Base-by-base conservation (phyloP, 2,329 filamentous ascomycete genomes). In the Monosporascus sp. region DNA sequence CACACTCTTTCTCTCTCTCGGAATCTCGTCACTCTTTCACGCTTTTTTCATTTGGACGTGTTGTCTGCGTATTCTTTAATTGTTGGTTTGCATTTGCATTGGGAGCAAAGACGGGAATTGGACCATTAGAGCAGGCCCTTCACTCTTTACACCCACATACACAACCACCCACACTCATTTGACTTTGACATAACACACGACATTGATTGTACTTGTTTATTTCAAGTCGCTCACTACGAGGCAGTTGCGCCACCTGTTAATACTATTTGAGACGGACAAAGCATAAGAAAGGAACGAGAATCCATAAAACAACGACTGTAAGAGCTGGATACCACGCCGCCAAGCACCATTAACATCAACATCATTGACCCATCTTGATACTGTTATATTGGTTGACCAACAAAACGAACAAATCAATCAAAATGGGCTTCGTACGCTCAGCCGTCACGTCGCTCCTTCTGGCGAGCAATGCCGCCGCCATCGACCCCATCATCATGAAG, bases 401-500 rank as follows among this genome's bases (percentile, higher is more conserved):
- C 22, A 6, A 9, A 27, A 31, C 11, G 20, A 46, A 18, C 42
- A 3, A 53, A 59, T 41, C 56, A 51, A n/a, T 41, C 55, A 61
- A 54, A 18, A 65, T 68, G 66, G 65, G 61, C 53, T 61, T 64
- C 49, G 38, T 67, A 57, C 65, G 60, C 51, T 54, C 64, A 20
- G 66, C 60, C 46, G 36, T 68, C 36, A 58, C 64, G 34, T 58
- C 64, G 38, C 38, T 67, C 51, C 52, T 67, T 52, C 54, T 68
- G 39, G 63, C 65, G 27, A 55, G 58, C 50, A 57, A 57, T 47
- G 56, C 56, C 39, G 60, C 60, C 20, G 60, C 64, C 2, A 50
- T 68, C 38, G 66, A 68, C 36, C 64, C 67, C 48, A 67, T 69
- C 34, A 49, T 68, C 48, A 64, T 64, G 62, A 69, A 66, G 60